Evolutionary conservation across 176 grass and related monocot species (phyloP), one percentile per base, ranked within the genome.

Genomic region (Alopecurus myosuroides): DNA sequence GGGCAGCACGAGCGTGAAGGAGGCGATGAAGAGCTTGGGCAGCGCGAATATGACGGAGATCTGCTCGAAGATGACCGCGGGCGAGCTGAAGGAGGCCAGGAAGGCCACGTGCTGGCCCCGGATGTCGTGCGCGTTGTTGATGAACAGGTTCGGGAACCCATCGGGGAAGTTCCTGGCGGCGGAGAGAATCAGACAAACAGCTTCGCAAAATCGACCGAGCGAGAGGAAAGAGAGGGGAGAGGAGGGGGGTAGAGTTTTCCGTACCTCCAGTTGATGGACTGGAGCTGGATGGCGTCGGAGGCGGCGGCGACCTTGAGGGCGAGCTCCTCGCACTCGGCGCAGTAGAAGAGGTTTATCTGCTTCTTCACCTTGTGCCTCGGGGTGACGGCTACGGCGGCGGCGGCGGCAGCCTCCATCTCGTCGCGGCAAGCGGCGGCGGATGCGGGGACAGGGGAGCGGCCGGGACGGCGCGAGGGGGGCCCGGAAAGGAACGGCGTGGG

Each of bases 131-230:
- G 93, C 97, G 34, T 96, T 86, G 85, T 92, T 88, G 89, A 99
- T 96, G 89, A 99, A 99, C 39, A 99, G 77, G 73, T 99, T 99
- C 46, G 97, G 97, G 86, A 99, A 99, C 57, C 97, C 97, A 53
- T 99, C 97, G 20, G 93, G 93, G 78, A 99, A 95, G 78, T 33
- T 91, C 88, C 97, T 98, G 88, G 46, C 20, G 66, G 25, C 10
- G 81, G 40, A 1, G 75, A 37, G 49, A 44, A 34, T 84, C 29
- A 86, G 30, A 4, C 12, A 40, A 15, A 1, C 7, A 65, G 31
- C 58, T 25, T 33, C 19, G 9, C 11, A 2, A 8, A 40, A 76
- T 36, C 69, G 29, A 33, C 52, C 12, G 44, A 4, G 11, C 3
- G 33, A 23, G 8, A 36, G 18, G 15, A 49, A 11, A 41, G 26